Percentiles rank a stretch among this genome's conserved stretches.
Conservation (phyloP, 495 filamentous ascomycete species). For the Penicillium coprophilum region DNA sequence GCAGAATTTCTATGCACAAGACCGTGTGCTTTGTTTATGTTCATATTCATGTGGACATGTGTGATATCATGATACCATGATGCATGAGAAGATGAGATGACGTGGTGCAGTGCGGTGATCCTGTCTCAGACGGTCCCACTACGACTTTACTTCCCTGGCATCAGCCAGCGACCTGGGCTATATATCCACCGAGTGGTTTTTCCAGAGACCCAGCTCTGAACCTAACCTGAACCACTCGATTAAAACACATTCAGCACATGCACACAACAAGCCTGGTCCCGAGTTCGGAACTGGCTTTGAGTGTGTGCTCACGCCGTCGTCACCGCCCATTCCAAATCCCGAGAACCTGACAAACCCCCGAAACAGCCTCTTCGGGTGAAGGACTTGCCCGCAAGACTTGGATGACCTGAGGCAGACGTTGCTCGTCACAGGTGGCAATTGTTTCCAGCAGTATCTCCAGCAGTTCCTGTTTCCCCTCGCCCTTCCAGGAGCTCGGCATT, state of each 20-base stretch:
- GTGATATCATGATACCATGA: slow-evolving; percentile 1
- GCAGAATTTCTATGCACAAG: slow-evolving; percentile 7
- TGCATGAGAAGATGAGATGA: slow-evolving; percentile 1
- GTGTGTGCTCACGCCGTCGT: background rate
- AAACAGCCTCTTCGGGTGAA: slow-evolving; percentile 37
- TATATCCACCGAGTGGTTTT: background rate
- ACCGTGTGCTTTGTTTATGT: slow-evolving; percentile 3
- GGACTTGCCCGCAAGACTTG: slow-evolving; percentile 31
- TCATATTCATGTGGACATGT: background rate
- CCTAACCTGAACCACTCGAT: background rate
- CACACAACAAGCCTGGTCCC: background rate
- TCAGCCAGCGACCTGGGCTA: background rate
- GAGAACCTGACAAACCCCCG: slow-evolving; percentile 32
- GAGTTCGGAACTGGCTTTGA: background rate
- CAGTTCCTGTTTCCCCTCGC: slow-evolving; percentile 27
- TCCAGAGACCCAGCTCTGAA: slow-evolving; percentile 2
- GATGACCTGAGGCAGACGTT: slow-evolving; percentile 29
- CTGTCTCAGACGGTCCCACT: background rate
- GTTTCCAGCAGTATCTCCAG: slow-evolving; percentile 34
- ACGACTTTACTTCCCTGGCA: background rate
- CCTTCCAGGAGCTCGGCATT: slow-evolving; percentile 25
- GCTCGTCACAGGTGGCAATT: slow-evolving; percentile 35
- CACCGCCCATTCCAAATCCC: slow-evolving; percentile 18
- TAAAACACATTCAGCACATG: background rate
- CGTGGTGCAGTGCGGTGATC: background rate